Conservation (phyloP, 2,329 filamentous ascomycete species). For the Pseudocercospora vitis region DNA sequence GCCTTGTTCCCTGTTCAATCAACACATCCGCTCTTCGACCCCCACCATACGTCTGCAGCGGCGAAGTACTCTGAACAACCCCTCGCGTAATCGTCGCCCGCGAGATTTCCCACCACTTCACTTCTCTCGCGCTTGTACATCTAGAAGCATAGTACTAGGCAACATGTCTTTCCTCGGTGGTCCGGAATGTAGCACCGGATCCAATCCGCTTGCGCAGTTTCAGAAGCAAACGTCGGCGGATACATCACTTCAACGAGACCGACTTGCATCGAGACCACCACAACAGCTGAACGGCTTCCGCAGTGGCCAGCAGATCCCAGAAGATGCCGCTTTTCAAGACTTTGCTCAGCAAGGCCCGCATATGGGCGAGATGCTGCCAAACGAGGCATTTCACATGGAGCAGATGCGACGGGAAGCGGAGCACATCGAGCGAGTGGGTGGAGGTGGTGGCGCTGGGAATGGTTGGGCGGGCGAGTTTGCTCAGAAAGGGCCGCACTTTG, state of each 20-base stretch:
- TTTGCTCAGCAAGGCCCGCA: constrained; percentile 79
- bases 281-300: constrained; percentile 36
- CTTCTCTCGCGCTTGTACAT: constrained; percentile 1
- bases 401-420: constrained; percentile 65
- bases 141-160: neutral
- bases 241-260: constrained; percentile 88
- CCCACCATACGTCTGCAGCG: too few species aligned
- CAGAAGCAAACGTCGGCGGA: constrained; percentile 97
- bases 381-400: constrained; percentile 65
- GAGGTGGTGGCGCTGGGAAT: constrained; percentile 27
- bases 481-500: constrained; percentile 30
- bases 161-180: constrained; percentile 93
- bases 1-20: neutral
- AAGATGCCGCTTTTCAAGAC: constrained; percentile 49
- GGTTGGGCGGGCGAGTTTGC: constrained; percentile 39
- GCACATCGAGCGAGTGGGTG: constrained; percentile 39
- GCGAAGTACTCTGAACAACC: neutral
- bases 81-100: neutral
- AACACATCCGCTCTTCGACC: constrained; percentile 37
- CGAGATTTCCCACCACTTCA: neutral
- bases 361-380: constrained; percentile 54
- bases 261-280: constrained; percentile 52
- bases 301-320: constrained; percentile 30
- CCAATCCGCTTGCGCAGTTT: constrained; percentile 95
- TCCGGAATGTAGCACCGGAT: constrained; percentile 93